phyloP scores from a whole-genome alignment of 2,329 filamentous ascomycete genomes.

The Venturia effusa region DNA sequence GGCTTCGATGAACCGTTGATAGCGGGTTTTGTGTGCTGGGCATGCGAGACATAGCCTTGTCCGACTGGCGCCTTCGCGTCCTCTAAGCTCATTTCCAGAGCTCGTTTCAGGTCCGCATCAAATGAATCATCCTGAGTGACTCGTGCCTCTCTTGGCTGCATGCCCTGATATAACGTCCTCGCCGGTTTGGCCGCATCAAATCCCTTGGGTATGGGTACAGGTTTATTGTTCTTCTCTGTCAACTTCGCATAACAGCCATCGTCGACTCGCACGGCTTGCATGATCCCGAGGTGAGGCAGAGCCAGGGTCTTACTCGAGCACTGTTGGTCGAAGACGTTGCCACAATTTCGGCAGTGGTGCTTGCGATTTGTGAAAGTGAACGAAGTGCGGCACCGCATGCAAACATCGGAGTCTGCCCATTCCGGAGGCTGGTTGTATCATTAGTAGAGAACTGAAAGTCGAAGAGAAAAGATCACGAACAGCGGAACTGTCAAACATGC shows the following conservation, averaged over 20 bases:
- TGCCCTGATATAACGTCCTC: constrained; percentile 48
- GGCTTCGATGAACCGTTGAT: constrained; percentile 28
- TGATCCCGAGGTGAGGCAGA: constrained; percentile 83
- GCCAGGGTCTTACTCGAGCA: constrained; percentile 85
- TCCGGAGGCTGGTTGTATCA: constrained; percentile 62
- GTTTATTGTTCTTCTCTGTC: constrained; percentile 54
- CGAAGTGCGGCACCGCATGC: constrained; percentile 89
- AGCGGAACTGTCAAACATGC: constrained; percentile 94
- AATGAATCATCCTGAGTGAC: constrained; percentile 67
- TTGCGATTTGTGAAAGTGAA: constrained; percentile 98
- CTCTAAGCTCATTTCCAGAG: constrained; percentile 92
- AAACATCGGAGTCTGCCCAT: constrained; percentile 96
- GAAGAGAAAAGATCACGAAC: constrained; percentile 43
- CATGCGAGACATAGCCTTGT: constrained; percentile 60
- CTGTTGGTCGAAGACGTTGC: constrained; percentile 91
- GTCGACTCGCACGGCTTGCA: constrained; percentile 84
- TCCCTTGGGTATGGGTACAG: constrained; percentile 30
- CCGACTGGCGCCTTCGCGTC: constrained; percentile 67
- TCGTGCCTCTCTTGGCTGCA: constrained; percentile 78
- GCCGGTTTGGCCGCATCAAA: constrained; percentile 40
- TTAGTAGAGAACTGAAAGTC: constrained; percentile 10
- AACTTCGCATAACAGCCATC: constrained; percentile 91
- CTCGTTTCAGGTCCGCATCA: constrained; percentile 88
- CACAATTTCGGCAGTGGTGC: constrained; percentile 96
- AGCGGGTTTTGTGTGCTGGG: constrained; percentile 29